Evolutionary conservation across 1,139 yeast genomes (phyloP), one percentile per base, ranked within the genome.

Genomic region (Nadsonia starkeyi-henricii): DNA sequence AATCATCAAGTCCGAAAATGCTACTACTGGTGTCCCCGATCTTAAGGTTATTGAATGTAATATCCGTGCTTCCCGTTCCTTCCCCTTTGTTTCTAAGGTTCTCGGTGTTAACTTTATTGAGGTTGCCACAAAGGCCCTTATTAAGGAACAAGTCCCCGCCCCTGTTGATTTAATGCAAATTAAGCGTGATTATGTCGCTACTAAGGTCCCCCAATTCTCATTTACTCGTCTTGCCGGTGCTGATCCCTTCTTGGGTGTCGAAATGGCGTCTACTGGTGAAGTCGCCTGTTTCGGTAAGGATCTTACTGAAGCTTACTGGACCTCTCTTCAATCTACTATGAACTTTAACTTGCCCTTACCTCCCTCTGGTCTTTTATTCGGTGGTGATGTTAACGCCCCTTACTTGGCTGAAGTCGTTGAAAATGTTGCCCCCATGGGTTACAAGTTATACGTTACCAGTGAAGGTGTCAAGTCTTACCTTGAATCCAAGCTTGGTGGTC

Each of bases 231-330:
- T 91, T 61, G 96, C 97, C 15, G 98, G 98, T 56, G 98, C 98
- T 45, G 98, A 91, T 67, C 98, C 98, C 55, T 88, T 85, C 75
- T 75, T 91, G 63, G 98, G 98, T 53, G 98, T 91, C 57, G 98
- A 91, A 72, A 91, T 91, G 98, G 84, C 97, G 5, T 89, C 97
- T 15, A 91, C 98, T 47, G 98, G 98, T 65, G 98, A 91, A 71
- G 83, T 91, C 62, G 98, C 98, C 26, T 85, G 96, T 65, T 91
- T 91, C 64, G 98, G 98, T 60, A 73, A 72, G 55, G 82, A 86
- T 66, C 69, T 82, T 55, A 63, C 77, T 54, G 98, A 91, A 68
- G 96, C 97, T 41, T 91, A 91, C 74, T 91, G 97, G 97, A 83
- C 96, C 41, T 83, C 97, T 15, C 79, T 91, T 58, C 97, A 91